phyloP scores from a whole-genome alignment of 768 basidiomycete species.

The Megacollybia marginata region DNA sequence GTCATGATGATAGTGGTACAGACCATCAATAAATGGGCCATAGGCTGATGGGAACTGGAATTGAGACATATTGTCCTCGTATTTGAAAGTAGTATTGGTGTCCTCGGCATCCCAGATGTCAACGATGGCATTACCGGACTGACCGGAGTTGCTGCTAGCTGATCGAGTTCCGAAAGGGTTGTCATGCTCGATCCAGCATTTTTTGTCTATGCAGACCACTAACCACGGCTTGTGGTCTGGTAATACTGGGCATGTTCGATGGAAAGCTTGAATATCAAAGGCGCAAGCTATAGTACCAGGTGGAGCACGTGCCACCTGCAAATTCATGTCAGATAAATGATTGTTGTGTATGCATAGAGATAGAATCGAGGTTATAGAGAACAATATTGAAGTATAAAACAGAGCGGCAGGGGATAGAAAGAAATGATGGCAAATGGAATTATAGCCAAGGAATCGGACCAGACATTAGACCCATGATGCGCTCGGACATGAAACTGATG shows the following conservation, averaged over 20 bases:
- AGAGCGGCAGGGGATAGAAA: too few species aligned
- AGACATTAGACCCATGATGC: too few species aligned
- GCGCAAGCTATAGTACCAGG: constrained; percentile 19
- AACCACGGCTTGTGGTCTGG: constrained; percentile 17
- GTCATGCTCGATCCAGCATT: constrained; percentile 14
- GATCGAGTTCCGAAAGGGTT: constrained; percentile 17
- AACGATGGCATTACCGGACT: constrained; percentile 14
- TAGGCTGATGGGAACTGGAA: not conserved
- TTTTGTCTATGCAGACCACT: constrained; percentile 3
- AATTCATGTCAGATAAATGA: too few species aligned
- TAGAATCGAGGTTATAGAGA: too few species aligned
- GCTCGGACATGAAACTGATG: too few species aligned
- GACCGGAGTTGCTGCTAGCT: constrained; percentile 16
- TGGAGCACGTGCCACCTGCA: constrained; percentile 18
- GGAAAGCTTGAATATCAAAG: constrained; percentile 11
- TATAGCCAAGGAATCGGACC: too few species aligned
- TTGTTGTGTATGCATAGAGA: too few species aligned
- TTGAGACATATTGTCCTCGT: constrained; percentile 8
- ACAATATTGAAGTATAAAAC: too few species aligned
- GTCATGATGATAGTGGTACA: not conserved
- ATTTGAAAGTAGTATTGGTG: constrained; percentile 11
- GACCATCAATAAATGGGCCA: not conserved
- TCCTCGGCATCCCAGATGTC: constrained; percentile 14
- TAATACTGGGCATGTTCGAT: constrained; percentile 14
- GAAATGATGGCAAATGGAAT: too few species aligned